Evolutionary conservation across 2,329 filamentous ascomycete genomes (phyloP).

Genomic region (Cordyceps cateniannulata): DNA sequence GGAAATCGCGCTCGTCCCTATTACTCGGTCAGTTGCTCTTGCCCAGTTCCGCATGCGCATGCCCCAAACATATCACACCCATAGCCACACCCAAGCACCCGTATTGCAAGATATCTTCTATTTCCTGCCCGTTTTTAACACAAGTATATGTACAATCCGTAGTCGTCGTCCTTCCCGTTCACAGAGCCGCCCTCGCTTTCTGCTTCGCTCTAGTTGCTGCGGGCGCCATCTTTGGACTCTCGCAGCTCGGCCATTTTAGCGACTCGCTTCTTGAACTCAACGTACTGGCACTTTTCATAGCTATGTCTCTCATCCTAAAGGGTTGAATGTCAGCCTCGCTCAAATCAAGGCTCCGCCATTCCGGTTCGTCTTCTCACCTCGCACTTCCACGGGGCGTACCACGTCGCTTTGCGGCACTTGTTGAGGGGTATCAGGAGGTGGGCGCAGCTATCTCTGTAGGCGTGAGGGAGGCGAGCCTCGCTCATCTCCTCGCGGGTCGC

Average conservation of each 20-base stretch:
- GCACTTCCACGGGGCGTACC: conserved; percentile 97
- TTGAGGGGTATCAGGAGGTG: conserved; percentile 93
- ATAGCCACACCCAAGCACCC: background rate
- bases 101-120: conserved; percentile 5
- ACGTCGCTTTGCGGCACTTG: conserved; percentile 84
- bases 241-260: conserved; percentile 97
- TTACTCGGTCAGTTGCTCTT: background rate
- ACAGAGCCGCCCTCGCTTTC: background rate
- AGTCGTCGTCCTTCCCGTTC: conserved; percentile 8
- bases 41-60: background rate
- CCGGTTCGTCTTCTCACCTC: conserved; percentile 54
- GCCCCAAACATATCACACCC: conserved; percentile 6
- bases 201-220: conserved; percentile 66
- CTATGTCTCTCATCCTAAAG: conserved; percentile 85
- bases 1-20: background rate
- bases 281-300: conserved; percentile 99
- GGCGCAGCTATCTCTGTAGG: conserved; percentile 94
- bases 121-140: conserved; percentile 18
- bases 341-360: background rate
- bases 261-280: conserved; percentile 96
- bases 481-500: conserved; percentile 91
- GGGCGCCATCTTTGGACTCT: conserved; percentile 72
- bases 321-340: background rate
- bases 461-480: conserved; percentile 76
- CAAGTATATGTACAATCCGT: conserved; percentile 27